Base-by-base conservation (phyloP, 1,284 basidiomycete species). In the Heterobasidion occidentale region DNA sequence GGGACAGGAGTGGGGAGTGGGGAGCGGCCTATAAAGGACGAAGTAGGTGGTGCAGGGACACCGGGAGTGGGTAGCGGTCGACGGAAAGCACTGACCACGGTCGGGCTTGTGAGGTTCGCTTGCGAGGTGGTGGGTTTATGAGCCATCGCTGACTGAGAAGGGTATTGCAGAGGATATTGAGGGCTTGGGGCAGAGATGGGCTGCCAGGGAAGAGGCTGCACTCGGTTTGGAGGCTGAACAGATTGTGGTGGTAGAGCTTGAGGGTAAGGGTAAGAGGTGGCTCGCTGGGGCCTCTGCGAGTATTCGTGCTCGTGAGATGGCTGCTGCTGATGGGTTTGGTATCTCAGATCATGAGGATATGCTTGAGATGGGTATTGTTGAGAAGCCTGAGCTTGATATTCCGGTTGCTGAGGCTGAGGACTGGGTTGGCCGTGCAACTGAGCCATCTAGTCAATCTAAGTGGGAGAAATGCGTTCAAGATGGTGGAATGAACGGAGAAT, bases 41-140 rank as follows among this genome's bases (percentile, higher is more conserved):
- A 49, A 36, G 48, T 12, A 34, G 56, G 61, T 3, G 51, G 55
- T 33, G 59, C 51, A 11, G 59, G 46, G 8, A 38, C 54, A 15
- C 61, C 61, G 11, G 61, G 61, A 9, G 60, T 62, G 9, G 61
- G 61, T 36, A 62, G 35, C 11, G 61, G 61, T 33, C 61, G 55
- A 45, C 61, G 56, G 36, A 57, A 58, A 19, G 54, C 34, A 19
- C 51, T 56, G 52, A 47, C 52, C 47, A 35, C 51, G 36, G 14
- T 36, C n/a, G 46, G 35, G 35, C 19, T 53, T 20, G 46, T 53
- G 36, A 56, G 60, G 45, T 53, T 57, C 11, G 58, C 55, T 15
- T 56, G 52, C 15, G 59, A 52, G 12, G 34, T 42, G 9, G 46
- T 36, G 54, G 9, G 45, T 55, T 36, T 17, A 55, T 54, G 42